Evolutionary conservation across 441 rosid species (phyloP).

Genomic region (Adansonia madagascariensis): DNA sequence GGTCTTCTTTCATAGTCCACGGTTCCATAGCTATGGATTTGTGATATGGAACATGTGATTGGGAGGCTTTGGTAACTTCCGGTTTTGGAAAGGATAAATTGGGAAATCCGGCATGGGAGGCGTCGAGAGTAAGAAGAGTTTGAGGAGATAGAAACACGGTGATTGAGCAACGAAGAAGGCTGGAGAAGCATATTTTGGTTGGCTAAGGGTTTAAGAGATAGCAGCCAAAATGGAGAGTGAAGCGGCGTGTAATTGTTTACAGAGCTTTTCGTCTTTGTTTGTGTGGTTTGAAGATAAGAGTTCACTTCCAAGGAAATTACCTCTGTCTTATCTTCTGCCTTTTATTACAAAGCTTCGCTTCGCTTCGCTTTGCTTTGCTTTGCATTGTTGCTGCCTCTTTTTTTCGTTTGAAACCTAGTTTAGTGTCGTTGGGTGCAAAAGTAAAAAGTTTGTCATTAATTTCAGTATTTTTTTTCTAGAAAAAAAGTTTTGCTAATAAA

Average conservation of each 20-base stretch:
- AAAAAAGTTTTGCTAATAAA: too few relatives aligned
- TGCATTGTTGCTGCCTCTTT: too few relatives aligned
- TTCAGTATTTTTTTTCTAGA: too few relatives aligned
- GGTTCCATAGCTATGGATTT: slow-evolving; percentile 74
- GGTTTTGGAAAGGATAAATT: slow-evolving; percentile 31
- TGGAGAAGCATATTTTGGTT: slow-evolving; percentile 51
- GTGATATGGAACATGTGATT: slow-evolving; percentile 64
- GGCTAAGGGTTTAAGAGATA: slow-evolving; percentile 16
- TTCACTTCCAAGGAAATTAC: not conserved
- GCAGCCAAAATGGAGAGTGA: not conserved
- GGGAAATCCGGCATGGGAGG: slow-evolving; percentile 34
- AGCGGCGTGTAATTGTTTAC: not conserved
- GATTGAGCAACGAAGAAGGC: slow-evolving; percentile 47
- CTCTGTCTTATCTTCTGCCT: too few relatives aligned
- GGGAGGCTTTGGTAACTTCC: slow-evolving; percentile 33
- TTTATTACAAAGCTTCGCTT: too few relatives aligned
- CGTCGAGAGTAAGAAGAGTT: slow-evolving; percentile 44
- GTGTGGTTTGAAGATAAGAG: slow-evolving; percentile 1
- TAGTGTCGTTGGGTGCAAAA: too few relatives aligned
- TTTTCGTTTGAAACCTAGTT: too few relatives aligned
- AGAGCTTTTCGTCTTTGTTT: not conserved
- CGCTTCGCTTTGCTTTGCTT: too few relatives aligned
- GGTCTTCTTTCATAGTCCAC: slow-evolving; percentile 83
- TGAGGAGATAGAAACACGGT: slow-evolving; percentile 53
- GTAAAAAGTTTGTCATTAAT: too few relatives aligned